Base-by-base conservation (phyloP, 352 stramenopile genomes). In the Aphanomyces euteiches region DNA sequence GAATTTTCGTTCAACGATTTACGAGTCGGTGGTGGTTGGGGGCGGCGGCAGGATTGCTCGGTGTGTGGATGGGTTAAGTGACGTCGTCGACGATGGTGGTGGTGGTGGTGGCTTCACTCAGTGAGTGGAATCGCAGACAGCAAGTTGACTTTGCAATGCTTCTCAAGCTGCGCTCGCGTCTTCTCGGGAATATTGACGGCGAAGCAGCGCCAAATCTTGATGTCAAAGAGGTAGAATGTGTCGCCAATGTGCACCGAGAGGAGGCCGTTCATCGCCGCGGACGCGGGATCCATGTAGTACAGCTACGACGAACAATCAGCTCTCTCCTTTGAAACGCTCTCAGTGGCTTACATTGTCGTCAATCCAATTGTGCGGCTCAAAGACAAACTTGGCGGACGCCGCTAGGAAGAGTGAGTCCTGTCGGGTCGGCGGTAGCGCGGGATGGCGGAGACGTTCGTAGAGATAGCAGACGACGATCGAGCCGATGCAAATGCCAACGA, bases 241-340 rank as follows among this genome's bases (percentile, higher is more conserved):
- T 39, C 37, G 47, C 17, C 10, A 0, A 48, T 7, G 10, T 66
- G 13, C n/a, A 71, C 2, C 48, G 47, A 15, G 17, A 71, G n/a
- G 8, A 71, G 8, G n/a, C 64, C 64, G 3, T 40, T 40, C 8
- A 71, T 13, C 17, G 41, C 41, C 7, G 64, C 64, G 8, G 64
- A 71, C 36, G 64, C 36, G 15, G 45, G 37, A 38, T 71, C 64
- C 15, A 69, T 13, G 36, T 41, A 71, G 28, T 64, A 71, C 37
- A 13, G n/a, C 45, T n/a, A 53, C 13, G n/a, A 53, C 45, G n/a
- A n/a, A 53, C 13, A n/a, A n/a, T n/a, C 13, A 53, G 13, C 13
- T 19, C 45, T n/a, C n/a, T 19, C 45, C 45, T n/a, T 1, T n/a
- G n/a, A 53, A 19, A n/a, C n/a, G 13, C 13, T 53, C 13, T 53